Conservation (phyloP, 2,329 filamentous ascomycete species). For the Cadophora gregata region DNA sequence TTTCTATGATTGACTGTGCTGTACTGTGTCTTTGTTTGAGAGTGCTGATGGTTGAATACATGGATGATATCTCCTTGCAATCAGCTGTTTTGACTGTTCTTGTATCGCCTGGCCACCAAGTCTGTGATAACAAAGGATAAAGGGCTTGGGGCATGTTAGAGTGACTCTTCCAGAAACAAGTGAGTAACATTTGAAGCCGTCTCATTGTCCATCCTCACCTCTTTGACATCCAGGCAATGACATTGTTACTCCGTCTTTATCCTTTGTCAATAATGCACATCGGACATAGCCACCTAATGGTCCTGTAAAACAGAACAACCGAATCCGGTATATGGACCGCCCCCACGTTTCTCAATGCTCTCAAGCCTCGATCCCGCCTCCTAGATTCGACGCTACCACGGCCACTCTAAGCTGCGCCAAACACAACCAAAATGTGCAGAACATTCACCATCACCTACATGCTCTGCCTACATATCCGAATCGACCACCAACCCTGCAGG, state of each 20-base stretch:
- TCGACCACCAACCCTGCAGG: not conserved
- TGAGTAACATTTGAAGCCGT: not conserved
- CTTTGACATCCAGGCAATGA: not conserved
- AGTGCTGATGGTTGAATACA: not conserved
- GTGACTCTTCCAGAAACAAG: not conserved
- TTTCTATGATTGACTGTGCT: not conserved
- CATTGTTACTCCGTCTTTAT: not conserved
- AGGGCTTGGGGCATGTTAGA: no score
- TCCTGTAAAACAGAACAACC: not conserved
- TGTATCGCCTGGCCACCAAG: no score
- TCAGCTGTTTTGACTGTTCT: no score
- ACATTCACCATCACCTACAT: slow-evolving; percentile 7
- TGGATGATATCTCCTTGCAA: no score
- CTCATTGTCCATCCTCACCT: not conserved
- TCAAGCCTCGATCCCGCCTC: not conserved
- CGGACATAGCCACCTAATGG: no score
- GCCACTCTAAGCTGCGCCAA: not conserved
- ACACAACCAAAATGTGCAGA: not conserved
- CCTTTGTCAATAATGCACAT: not conserved
- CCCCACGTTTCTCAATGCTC: not conserved
- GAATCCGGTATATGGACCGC: not conserved
- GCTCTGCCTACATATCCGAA: slow-evolving; percentile 1
- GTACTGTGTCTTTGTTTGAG: not conserved
- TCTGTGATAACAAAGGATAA: not conserved
- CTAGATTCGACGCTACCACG: not conserved